A percentile compares a stretch with the other conserved stretches of the same genome.
Conservation (phyloP, 1,284 basidiomycete genomes). For the Wolfiporia cocos region DNA sequence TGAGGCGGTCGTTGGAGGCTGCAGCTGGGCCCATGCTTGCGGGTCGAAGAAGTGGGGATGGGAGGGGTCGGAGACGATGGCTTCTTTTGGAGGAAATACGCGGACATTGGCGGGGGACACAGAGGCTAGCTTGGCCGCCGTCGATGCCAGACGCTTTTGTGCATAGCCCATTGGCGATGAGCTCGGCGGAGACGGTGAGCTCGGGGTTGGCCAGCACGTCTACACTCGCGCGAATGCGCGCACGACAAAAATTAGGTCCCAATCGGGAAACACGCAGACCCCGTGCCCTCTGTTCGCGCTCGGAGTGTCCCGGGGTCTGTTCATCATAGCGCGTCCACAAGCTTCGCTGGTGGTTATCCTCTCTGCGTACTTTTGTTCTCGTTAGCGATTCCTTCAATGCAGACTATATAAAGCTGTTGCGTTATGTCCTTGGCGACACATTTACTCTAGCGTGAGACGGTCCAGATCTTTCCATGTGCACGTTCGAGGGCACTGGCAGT, state of each 20-base stretch:
- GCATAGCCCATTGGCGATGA: constrained; percentile 45
- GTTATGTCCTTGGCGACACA: too few species aligned
- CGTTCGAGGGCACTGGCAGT: too few species aligned
- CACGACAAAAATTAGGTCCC: constrained; percentile 6
- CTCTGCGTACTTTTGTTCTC: too few species aligned
- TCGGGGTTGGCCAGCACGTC: constrained; percentile 2
- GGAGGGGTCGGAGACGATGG: constrained; percentile 28
- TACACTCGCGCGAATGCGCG: constrained; percentile 1
- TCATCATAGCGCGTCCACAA: too few species aligned
- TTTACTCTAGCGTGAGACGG: too few species aligned
- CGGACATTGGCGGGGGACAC: constrained; percentile 47
- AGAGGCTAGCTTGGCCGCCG: constrained; percentile 49
- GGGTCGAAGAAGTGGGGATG: constrained; percentile 42
- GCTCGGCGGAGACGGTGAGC: constrained; percentile 18
- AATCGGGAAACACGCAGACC: constrained; percentile 1
- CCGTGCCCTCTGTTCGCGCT: neutral
- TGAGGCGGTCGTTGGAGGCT: constrained; percentile 67
- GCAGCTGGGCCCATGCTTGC: constrained; percentile 63
- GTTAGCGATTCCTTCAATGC: too few species aligned
- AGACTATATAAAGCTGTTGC: too few species aligned
- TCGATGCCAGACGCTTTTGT: constrained; percentile 50
- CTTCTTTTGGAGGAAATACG: constrained; percentile 59
- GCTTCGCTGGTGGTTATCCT: too few species aligned
- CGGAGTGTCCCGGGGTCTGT: too few species aligned
- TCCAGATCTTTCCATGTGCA: too few species aligned